Evolutionary conservation across 495 filamentous ascomycete species (phyloP), one percentile per base, ranked within the genome.

Genomic region (Tuber microsphaerosporum): DNA sequence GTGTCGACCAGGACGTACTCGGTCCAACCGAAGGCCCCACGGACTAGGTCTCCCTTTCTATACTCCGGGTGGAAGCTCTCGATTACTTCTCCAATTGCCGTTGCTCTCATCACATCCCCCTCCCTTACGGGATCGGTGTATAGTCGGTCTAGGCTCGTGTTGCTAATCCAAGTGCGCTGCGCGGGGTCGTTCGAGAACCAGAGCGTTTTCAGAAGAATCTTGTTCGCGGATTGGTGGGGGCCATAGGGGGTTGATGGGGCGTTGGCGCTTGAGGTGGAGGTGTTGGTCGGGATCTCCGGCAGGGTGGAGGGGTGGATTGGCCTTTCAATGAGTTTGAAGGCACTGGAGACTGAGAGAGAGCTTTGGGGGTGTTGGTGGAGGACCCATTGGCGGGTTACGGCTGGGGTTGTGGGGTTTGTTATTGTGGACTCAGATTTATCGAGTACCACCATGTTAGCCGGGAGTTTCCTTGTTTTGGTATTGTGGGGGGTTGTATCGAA

Each of bases 141-240:
- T 17, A 45, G 26, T 39, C 39, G 8, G 39, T 34, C 43, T 20
- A 90, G 90, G 48, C 91, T 86, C 69, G 86, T 86, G 79, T 89
- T 88, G 77, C 85, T 87, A 56, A 95, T 86, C 92, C 91, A 93
- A 76, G 89, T 88, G 75, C 92, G 87, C 89, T 93, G 92, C n/a
- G 91, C 91, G 0, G 92, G 92, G 84, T 94, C 92, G 77, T 92
- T 88, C n/a, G 90, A 91, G 78, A 93, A 85, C 83, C 91, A 92
- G 70, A 91, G 86, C 1, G 84, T 84, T 78, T 92, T 89, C 39
- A 93, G 85, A 42, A 93, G 87, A 87, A 81, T 88, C 84, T 43
- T 86, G 82, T n/a, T 89, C 86, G 56, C 87, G 84, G n/a, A 79
- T 76, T 69, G 82, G 80, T 16, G 86, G 81, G 6, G 87, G 84